Conservation (phyloP, 305 asterid species). For the Ajuga reptans region DNA sequence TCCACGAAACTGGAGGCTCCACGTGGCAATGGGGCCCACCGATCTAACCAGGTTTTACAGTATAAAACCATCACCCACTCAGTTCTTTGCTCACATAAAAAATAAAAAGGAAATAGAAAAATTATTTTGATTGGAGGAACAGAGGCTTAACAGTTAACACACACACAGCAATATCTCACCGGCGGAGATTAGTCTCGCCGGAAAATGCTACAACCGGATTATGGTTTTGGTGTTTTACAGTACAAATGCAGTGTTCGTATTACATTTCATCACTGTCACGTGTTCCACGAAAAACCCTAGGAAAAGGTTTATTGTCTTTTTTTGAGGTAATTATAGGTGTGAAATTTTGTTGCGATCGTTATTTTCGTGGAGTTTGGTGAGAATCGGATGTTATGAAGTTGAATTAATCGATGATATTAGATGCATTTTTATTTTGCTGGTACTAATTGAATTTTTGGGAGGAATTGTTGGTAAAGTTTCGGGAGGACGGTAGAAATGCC, state of each 20-base stretch:
- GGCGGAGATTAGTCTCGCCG: slow-evolving; percentile 40
- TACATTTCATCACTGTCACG: slow-evolving; percentile 53
- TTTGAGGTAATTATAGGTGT: slow-evolving; percentile 11
- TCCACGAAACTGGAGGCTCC: slow-evolving; percentile 21
- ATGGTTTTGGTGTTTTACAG: slow-evolving; percentile 13
- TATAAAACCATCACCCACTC: slow-evolving; percentile 26
- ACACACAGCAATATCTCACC: slow-evolving; percentile 11
- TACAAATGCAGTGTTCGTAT: slow-evolving; percentile 33
- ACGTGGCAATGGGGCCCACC: slow-evolving; percentile 28
- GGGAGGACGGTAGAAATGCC: slow-evolving; percentile 32
- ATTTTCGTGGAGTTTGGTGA: slow-evolving; percentile 10
- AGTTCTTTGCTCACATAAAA: slow-evolving; percentile 1
- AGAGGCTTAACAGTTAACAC: slow-evolving; percentile 1
- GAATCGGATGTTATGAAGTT: slow-evolving; percentile 25
- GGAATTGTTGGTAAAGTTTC: slow-evolving; percentile 21
- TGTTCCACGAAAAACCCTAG: slow-evolving; percentile 47
- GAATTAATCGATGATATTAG: slow-evolving; percentile 14
- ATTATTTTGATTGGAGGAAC: background rate
- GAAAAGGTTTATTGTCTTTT: background rate
- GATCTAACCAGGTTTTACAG: background rate
- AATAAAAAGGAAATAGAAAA: background rate
- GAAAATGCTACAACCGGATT: slow-evolving; percentile 42
- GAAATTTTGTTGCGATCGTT: slow-evolving; percentile 12
- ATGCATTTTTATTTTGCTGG: slow-evolving; percentile 17
- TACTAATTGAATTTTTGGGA: slow-evolving; percentile 13